Percentiles rank a stretch among this genome's conserved stretches.
Conservation (phyloP, 805 yeast species). For the Pichia gijzeniarum region DNA sequence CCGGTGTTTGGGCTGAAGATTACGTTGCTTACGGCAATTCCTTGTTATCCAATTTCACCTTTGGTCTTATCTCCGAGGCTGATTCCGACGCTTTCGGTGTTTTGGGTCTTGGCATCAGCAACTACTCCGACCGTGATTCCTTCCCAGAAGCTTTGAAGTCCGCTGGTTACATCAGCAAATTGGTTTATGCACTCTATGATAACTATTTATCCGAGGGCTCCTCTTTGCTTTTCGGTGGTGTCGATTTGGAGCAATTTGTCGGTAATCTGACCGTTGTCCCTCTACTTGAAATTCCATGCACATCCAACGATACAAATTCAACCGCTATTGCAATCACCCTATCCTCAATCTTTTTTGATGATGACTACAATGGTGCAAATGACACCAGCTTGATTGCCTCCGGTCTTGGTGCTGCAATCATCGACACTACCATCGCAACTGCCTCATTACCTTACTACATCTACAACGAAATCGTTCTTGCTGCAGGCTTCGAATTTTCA, state of each 20-base stretch:
- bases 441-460: slow-evolving; percentile 35
- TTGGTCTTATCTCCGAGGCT: slow-evolving; percentile 62
- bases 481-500: slow-evolving; percentile 38
- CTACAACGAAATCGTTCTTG: slow-evolving; percentile 20
- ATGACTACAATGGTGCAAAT: slow-evolving; percentile 12
- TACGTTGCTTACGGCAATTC: slow-evolving; percentile 42
- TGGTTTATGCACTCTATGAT: slow-evolving; percentile 54
- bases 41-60: slow-evolving; percentile 41
- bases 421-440: slow-evolving; percentile 52
- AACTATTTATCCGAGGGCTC: slow-evolving; percentile 28
- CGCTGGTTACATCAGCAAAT: slow-evolving; percentile 46
- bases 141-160: slow-evolving; percentile 52
- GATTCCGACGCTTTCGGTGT: slow-evolving; percentile 52
- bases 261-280: slow-evolving; percentile 32
- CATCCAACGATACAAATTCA: slow-evolving; percentile 29
- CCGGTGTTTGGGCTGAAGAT: slow-evolving; percentile 53
- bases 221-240: slow-evolving; percentile 57
- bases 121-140: slow-evolving; percentile 40
- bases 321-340: slow-evolving; percentile 42
- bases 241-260: slow-evolving; percentile 49
- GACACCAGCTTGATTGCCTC: slow-evolving; percentile 13
- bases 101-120: slow-evolving; percentile 52
- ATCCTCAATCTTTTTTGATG: slow-evolving; percentile 30
- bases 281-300: slow-evolving; percentile 11
- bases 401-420: slow-evolving; percentile 30